Percentiles rank a stretch among this genome's conserved stretches.
Conservation (phyloP, 1,139 yeast genomes). For the Kodamaea sp. region DNA sequence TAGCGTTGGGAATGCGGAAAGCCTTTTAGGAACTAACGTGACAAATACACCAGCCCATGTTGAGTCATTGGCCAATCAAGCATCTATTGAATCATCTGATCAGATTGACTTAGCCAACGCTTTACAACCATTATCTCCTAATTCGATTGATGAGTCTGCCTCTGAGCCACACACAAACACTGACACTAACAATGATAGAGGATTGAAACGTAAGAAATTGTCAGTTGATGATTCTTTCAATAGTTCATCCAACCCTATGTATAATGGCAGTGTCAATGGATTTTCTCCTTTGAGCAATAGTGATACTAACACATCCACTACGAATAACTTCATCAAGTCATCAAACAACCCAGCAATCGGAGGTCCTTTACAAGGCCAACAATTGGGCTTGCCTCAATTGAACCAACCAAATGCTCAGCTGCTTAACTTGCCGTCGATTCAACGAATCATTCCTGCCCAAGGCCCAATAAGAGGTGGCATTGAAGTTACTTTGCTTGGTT, state of each 20-base stretch:
- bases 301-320: slow-evolving; percentile 41
- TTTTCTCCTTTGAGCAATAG: slow-evolving; percentile 46
- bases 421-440: slow-evolving; percentile 52
- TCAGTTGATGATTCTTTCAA: slow-evolving; percentile 44
- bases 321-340: slow-evolving; percentile 15
- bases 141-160: slow-evolving; percentile 65
- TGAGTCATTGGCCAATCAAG: background rate
- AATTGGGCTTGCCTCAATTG: slow-evolving; percentile 16
- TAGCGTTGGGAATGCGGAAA: background rate
- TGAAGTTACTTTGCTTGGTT: slow-evolving; percentile 85
- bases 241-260: slow-evolving; percentile 40
- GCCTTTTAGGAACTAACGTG: slow-evolving; percentile 2
- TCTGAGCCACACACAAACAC: slow-evolving; percentile 53
- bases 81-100: slow-evolving; percentile 1
- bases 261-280: slow-evolving; percentile 40
- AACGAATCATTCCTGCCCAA: slow-evolving; percentile 87
- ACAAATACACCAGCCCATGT: slow-evolving; percentile 3
- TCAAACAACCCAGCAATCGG: background rate
- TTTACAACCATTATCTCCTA: slow-evolving; percentile 51
- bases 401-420: slow-evolving; percentile 14
- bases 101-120: slow-evolving; percentile 6
- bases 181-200: slow-evolving; percentile 29
- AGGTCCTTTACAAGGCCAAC: slow-evolving; percentile 1
- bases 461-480: slow-evolving; percentile 96
- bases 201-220: slow-evolving; percentile 40